Evolutionary conservation across 495 filamentous ascomycete genomes (phyloP).

Genomic region (Pyrenopolyporus hunteri): DNA sequence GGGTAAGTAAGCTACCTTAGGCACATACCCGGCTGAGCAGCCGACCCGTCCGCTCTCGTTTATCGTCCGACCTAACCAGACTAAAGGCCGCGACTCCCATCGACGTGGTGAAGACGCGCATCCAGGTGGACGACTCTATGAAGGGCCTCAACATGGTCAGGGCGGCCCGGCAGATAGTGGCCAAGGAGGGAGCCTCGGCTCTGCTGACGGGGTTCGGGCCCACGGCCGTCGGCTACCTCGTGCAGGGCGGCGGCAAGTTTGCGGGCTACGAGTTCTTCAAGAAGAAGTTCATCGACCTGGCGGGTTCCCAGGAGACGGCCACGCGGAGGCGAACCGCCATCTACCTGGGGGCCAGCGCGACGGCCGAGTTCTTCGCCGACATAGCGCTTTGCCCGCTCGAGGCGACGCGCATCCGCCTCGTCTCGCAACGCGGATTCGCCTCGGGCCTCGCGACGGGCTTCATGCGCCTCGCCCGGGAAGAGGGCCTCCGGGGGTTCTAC

Average conservation of each 20-base stretch:
- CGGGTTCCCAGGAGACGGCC: slow-evolving; percentile 67
- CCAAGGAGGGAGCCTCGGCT: slow-evolving; percentile 73
- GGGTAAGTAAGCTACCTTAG: slow-evolving; percentile 68
- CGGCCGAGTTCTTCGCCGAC: slow-evolving; percentile 78
- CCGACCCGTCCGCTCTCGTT: too few species aligned
- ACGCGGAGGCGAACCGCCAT: slow-evolving; percentile 72
- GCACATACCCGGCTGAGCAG: slow-evolving; percentile 57
- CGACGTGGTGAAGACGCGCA: slow-evolving; percentile 71
- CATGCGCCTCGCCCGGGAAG: slow-evolving; percentile 69
- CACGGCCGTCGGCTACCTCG: slow-evolving; percentile 75
- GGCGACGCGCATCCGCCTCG: slow-evolving; percentile 78
- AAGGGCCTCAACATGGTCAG: slow-evolving; percentile 77
- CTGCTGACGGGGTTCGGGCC: slow-evolving; percentile 77
- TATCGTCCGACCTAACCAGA: background rate
- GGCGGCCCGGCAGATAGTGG: slow-evolving; percentile 71
- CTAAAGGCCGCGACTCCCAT: slow-evolving; percentile 54
- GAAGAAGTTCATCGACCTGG: slow-evolving; percentile 72
- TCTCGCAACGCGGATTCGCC: slow-evolving; percentile 75
- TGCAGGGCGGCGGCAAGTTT: slow-evolving; percentile 81
- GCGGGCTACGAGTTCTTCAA: slow-evolving; percentile 83
- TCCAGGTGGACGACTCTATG: slow-evolving; percentile 75
- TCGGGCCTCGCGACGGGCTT: slow-evolving; percentile 69
- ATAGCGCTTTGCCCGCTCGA: slow-evolving; percentile 80
- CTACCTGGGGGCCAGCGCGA: slow-evolving; percentile 74
- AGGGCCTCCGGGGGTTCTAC: slow-evolving; percentile 77